Evolutionary conservation across 371 early-diverging fungal species (phyloP).

Genomic region (Circinella minor): DNA sequence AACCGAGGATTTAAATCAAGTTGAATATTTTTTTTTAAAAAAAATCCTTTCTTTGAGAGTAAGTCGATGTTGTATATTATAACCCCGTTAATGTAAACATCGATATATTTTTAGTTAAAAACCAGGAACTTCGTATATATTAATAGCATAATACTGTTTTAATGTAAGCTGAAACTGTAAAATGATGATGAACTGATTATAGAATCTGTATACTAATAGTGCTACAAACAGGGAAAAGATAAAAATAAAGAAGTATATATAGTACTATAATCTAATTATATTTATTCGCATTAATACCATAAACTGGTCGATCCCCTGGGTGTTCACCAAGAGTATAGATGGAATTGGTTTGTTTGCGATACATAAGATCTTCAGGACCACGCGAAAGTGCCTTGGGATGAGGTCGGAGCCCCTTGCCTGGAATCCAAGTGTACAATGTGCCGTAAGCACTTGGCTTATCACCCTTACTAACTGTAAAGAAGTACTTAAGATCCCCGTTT

Average conservation of each 20-base stretch:
- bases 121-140: too few species aligned
- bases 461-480: slow-evolving; percentile 69
- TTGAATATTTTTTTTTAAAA: too few species aligned
- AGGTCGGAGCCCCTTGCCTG: slow-evolving; percentile 61
- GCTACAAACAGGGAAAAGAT: background rate
- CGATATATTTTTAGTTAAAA: too few species aligned
- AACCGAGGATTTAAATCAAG: too few species aligned
- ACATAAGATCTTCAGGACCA: slow-evolving; percentile 12
- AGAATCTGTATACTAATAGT: too few species aligned
- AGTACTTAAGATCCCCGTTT: slow-evolving; percentile 56
- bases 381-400: slow-evolving; percentile 19
- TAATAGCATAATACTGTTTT: too few species aligned
- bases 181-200: too few species aligned
- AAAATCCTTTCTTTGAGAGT: too few species aligned
- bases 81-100: too few species aligned
- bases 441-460: slow-evolving; percentile 69
- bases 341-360: slow-evolving; percentile 1
- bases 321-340: slow-evolving; percentile 11
- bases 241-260: too few species aligned
- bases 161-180: too few species aligned
- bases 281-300: slow-evolving; percentile 3
- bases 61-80: too few species aligned
- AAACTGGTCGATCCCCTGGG: slow-evolving; percentile 2
- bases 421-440: slow-evolving; percentile 73
- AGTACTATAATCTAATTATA: background rate